Percentiles rank a stretch among this genome's conserved stretches.
Conservation (phyloP, 2,329 filamentous ascomycete species). For the Decorospora gaudefroyi region DNA sequence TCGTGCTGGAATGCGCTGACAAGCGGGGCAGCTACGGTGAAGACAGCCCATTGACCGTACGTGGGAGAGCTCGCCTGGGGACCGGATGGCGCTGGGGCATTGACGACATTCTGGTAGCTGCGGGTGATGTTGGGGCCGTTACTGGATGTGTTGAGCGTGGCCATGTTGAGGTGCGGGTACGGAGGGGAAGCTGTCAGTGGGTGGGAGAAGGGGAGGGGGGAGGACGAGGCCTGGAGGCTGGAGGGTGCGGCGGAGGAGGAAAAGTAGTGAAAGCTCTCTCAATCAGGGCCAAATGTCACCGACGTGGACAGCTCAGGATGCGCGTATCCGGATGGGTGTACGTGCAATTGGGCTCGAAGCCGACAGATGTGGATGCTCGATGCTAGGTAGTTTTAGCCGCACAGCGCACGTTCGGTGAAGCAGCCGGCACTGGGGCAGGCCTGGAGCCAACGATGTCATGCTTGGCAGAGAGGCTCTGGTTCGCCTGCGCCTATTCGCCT, state of each 20-base stretch:
- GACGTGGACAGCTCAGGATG: constrained; percentile 13
- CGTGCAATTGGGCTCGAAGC: constrained; percentile 15
- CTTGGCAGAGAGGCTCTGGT: constrained; percentile 8
- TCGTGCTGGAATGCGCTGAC: constrained; percentile 89
- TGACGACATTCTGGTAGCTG: constrained; percentile 68
- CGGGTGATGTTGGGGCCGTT: constrained; percentile 59
- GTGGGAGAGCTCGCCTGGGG: constrained; percentile 71
- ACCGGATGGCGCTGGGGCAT: constrained; percentile 61
- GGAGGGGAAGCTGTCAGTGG: constrained; percentile 16
- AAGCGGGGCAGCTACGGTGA: constrained; percentile 88
- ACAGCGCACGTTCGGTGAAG: constrained; percentile 8
- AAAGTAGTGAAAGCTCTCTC: too few relatives aligned
- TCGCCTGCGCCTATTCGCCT: constrained; percentile 7
- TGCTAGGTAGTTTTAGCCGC: constrained; percentile 3
- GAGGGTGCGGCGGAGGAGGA: constrained; percentile 6
- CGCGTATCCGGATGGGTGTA: constrained; percentile 15
- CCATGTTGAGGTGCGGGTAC: constrained; percentile 66
- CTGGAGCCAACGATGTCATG: constrained; percentile 17
- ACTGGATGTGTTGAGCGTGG: constrained; percentile 60
- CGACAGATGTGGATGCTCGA: too few relatives aligned
- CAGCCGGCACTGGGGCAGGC: constrained; percentile 8
- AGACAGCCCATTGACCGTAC: constrained; percentile 90
- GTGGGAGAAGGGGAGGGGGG: constrained; percentile 4
- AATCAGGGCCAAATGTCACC: too few relatives aligned
- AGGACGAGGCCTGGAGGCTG: constrained; percentile 6